A percentile compares a stretch with the other conserved stretches of the same genome.
phyloP scores from a whole-genome alignment of 2,329 filamentous ascomycete genomes.

The Monilinia polystroma region DNA sequence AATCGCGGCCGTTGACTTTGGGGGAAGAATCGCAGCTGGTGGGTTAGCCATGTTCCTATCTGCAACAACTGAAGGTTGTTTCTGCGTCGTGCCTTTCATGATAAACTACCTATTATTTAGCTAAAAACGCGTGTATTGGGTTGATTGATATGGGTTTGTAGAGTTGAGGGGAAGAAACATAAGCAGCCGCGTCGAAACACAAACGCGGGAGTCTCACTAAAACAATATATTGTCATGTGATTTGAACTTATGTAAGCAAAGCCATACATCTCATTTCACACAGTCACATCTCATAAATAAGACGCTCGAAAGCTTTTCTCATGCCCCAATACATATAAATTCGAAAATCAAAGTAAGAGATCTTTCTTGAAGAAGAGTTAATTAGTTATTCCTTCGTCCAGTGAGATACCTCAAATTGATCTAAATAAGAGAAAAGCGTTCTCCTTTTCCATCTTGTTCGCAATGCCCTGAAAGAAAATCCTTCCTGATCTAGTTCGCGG shows the following conservation, averaged over 20 bases:
- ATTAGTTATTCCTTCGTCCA: too few species aligned
- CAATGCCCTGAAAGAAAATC: not conserved
- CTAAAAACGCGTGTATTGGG: not conserved
- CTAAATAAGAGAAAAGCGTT: not conserved
- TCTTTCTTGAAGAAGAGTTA: too few species aligned
- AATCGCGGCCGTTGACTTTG: not conserved
- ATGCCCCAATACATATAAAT: too few species aligned
- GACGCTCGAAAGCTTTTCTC: too few species aligned
- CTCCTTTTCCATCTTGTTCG: not conserved
- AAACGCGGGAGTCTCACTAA: not conserved
- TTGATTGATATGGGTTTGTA: not conserved
- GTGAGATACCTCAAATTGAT: not conserved
- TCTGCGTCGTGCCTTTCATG: not conserved
- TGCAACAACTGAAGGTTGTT: constrained; percentile 3
- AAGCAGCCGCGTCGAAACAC: not conserved
- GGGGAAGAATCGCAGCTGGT: not conserved
- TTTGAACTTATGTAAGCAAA: not conserved
- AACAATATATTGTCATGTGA: not conserved
- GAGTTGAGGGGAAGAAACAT: not conserved
- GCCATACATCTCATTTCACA: not conserved
- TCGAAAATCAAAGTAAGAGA: too few species aligned
- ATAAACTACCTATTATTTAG: not conserved
- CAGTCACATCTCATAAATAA: not conserved
- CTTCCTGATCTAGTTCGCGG: not conserved
- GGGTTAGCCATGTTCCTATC: not conserved